Evolutionary conservation across 495 filamentous ascomycete species (phyloP), one percentile per base, ranked within the genome.

Genomic region (Ramalina intermedia): DNA sequence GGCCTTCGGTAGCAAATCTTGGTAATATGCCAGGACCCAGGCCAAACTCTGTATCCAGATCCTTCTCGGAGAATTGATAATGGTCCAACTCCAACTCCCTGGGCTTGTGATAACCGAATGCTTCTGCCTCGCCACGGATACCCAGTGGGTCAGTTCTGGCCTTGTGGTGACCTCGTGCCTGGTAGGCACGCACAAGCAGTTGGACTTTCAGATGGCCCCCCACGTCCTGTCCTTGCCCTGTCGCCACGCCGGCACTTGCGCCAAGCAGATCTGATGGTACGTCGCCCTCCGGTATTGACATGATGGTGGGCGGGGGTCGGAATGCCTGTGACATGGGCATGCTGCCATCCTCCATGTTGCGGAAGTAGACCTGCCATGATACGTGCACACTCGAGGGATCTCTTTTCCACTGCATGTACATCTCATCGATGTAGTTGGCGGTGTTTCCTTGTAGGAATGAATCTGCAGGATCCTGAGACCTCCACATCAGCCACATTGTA

Each of bases 321-420:
- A 98, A 98, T 55, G 91, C 91, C 65, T 93, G 84, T 43, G 89
- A 90, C 65, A 90, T 85, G 59, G 87, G 91, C 84, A 96, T 96
- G 56, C 90, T 85, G 64, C 93, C 91, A 50, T 79, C 81, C 70
- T 98, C 91, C 87, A 98, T 95, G 69, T 98, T 98, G 63, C 79
- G 82, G 76, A 98, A 98, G 79, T 98, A 98, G 55, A 90, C 83
- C 71, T 96, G 91, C 91, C 91, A 98, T 63, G 91, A 98, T 58
- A 95, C 74, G 68, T 98, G 91, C 40, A 98, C 91, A 66, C 85
- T 93, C 55, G 79, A 75, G 17, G 93, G 87, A 58, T 98, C 87
- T 52, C 82, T 74, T 70, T 90, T 94, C 91, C 91, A 98, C 57
- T 85, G 78, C 67, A 98, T 66, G 67, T 98, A 98, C 91, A 98